Evolutionary conservation across 2,329 filamentous ascomycete genomes (phyloP).

Genomic region (Sarocladium strictum): DNA sequence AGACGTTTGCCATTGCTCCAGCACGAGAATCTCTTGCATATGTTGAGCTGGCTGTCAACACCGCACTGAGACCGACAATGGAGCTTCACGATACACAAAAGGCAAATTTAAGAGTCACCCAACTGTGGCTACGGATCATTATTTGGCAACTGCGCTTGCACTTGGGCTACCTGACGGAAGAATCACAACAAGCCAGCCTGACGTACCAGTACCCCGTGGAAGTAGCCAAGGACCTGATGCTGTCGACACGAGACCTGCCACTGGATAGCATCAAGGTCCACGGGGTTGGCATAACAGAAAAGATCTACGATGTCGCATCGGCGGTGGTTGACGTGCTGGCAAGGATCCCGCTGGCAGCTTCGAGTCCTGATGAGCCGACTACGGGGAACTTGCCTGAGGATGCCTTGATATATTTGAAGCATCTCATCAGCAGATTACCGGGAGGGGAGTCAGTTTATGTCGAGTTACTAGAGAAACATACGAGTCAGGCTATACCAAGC

Average conservation of each 20-base stretch:
- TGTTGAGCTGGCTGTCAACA: conserved; percentile 30
- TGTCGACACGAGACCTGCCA: conserved; percentile 31
- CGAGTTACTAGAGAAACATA: conserved; percentile 32
- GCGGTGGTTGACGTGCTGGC: conserved; percentile 39
- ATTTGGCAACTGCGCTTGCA: conserved; percentile 39
- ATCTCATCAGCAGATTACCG: conserved; percentile 30
- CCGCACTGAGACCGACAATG: conserved; percentile 25
- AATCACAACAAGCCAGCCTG: conserved; percentile 24
- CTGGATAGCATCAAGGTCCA: conserved; percentile 35
- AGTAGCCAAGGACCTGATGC: conserved; percentile 32
- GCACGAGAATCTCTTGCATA: conserved; percentile 26
- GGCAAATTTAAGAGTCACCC: conserved; percentile 37
- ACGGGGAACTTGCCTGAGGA: conserved; percentile 27
- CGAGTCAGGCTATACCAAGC: conserved; percentile 27
- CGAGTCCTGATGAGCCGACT: conserved; percentile 18
- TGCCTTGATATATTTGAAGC: conserved; percentile 30
- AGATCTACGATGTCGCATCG: conserved; percentile 39
- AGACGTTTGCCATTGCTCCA: conserved; percentile 24
- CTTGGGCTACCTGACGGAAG: conserved; percentile 32
- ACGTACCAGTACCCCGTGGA: conserved; percentile 38
- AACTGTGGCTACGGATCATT: conserved; percentile 39
- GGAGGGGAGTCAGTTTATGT: conserved; percentile 32
- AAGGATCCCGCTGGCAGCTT: conserved; percentile 27
- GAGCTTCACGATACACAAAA: conserved; percentile 37
- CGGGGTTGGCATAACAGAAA: conserved; percentile 40